Evolutionary conservation across 1,284 basidiomycete species (phyloP), one percentile per base, ranked within the genome.

Genomic region (Crepidotus sp.): DNA sequence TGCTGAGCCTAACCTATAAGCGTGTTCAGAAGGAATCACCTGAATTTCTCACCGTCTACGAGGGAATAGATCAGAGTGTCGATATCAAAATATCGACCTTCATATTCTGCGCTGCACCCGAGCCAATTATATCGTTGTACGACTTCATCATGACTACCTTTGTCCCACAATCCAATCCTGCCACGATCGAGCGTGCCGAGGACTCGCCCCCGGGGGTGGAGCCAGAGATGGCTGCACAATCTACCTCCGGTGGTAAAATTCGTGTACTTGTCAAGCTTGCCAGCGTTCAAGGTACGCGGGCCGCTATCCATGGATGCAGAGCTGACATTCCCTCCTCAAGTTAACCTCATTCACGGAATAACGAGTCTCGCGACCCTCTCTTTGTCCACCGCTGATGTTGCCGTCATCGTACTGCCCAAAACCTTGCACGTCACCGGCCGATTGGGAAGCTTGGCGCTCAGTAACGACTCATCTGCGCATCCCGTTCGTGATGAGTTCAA

Each of bases 91-190:
- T 99, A 34, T 96, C 95, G 3, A 98, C 96, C 0, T 85, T 99
- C 64, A 77, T 94, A 51, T 82, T 98, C 63, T 80, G 83, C 49
- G 81, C 90, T 1, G 87, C 88, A 3, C 92, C 96, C 1, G 91
- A 93, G 58, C 94, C 95, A 14, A 84, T 98, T 36, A 69, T 99
- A 31, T 76, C 83, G 2, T 67, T 98, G 8, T 98, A 98, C 63
- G 93, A 98, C 65, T 98, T 97, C 68, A 83, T 99, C 64, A 96
- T 99, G 86, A 87, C 89, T 5, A 96, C 94, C 0, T 97, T 97
- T 62, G 86, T 91, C 11, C 77, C 85, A 4, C 53, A 65, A 49
- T 53, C 61, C n/a, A 50, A 50, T 46, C 22, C 42, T 22, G 40
- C 36, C 14, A 17, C 15, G 21, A 36, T 46, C 17, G 36, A 50